Evolutionary conservation across 345 rosid genomes (phyloP).

Genomic region (Raphanus raphanistrum): DNA sequence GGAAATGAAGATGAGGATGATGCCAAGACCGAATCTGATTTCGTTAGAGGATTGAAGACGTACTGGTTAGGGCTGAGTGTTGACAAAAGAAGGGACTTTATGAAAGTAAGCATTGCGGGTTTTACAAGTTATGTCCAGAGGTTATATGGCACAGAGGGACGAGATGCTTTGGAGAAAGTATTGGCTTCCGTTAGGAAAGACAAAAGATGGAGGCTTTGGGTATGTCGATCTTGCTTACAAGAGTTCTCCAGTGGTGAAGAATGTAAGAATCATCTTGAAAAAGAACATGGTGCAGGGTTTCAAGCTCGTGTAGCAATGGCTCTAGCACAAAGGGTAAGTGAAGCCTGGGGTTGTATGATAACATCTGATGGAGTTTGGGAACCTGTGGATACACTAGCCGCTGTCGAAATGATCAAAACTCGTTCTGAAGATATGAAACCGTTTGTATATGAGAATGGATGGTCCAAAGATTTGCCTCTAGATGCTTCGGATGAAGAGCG

Average conservation of each 20-base stretch:
- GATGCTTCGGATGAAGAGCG: constrained; percentile 18
- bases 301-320: neutral
- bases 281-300: constrained; percentile 14
- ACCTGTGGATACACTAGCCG: constrained; percentile 25
- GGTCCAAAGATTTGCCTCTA: constrained; percentile 29
- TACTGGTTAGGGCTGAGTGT: constrained; percentile 15
- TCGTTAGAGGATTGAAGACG: neutral
- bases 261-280: constrained; percentile 27
- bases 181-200: neutral
- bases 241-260: constrained; percentile 6
- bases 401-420: constrained; percentile 15
- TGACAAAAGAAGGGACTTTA: constrained; percentile 1
- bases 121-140: neutral
- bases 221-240: constrained; percentile 8
- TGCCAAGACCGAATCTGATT: neutral
- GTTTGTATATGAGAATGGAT: constrained; percentile 9
- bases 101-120: constrained; percentile 19
- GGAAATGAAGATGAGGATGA: neutral
- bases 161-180: neutral
- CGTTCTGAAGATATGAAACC: neutral
- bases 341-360: constrained; percentile 13
- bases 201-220: constrained; percentile 21
- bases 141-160: neutral
- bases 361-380: constrained; percentile 9
- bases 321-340: neutral